Percentiles rank a stretch among this genome's conserved stretches.
Evolutionary conservation across 768 basidiomycete genomes (phyloP).

Genomic region (Dioszegia hungarica): DNA sequence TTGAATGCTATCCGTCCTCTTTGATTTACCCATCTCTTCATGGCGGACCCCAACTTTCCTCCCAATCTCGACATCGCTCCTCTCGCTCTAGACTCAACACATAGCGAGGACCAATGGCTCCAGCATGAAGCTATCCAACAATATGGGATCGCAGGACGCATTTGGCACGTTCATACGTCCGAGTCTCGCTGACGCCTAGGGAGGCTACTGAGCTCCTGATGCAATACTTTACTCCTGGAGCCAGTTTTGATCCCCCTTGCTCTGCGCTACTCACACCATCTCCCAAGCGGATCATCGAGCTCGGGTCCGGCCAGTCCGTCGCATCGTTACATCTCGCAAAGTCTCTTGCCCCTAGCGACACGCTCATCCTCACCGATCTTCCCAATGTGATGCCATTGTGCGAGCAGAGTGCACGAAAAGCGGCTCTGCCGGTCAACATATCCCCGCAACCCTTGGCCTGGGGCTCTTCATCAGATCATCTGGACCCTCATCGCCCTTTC

Average conservation of each 20-base stretch:
- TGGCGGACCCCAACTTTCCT: conserved; percentile 54
- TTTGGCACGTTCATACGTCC: conserved; percentile 59
- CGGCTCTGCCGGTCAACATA: conserved; percentile 31
- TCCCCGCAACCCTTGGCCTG: conserved; percentile 63
- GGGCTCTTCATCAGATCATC: conserved; percentile 58
- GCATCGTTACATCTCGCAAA: conserved; percentile 56
- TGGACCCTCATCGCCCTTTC: conserved; percentile 16
- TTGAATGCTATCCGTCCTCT: neutral
- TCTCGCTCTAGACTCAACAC: neutral
- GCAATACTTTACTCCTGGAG: conserved; percentile 54
- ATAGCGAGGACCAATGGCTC: conserved; percentile 22
- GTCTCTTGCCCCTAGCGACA: conserved; percentile 46
- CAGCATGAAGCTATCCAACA: conserved; percentile 58
- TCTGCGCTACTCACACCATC: conserved; percentile 48
- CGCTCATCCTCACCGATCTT: conserved; percentile 65
- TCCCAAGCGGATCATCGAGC: conserved; percentile 56
- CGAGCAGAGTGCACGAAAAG: conserved; percentile 48
- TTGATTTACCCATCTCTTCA: neutral
- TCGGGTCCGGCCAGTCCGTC: conserved; percentile 68
- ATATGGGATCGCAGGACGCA: conserved; percentile 78
- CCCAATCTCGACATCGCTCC: conserved; percentile 52
- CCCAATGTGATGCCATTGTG: conserved; percentile 64
- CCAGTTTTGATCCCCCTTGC: conserved; percentile 56
- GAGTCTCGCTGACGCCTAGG: conserved; percentile 52
- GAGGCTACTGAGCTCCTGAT: conserved; percentile 66